Conservation (phyloP, 202 grass and related monocot genomes). For the Hordeum pubiflorum region DNA sequence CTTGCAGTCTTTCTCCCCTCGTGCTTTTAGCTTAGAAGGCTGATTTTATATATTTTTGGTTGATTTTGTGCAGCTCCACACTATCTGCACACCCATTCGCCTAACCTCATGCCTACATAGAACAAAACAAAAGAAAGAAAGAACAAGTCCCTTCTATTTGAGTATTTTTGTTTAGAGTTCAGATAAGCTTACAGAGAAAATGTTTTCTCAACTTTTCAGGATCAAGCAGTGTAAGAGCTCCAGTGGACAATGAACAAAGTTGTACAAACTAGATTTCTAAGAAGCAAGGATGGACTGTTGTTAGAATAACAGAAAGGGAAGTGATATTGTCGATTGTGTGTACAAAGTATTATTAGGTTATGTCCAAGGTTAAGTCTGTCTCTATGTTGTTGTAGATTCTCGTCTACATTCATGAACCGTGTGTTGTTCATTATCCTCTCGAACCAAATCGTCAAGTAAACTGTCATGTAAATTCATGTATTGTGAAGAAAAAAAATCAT, state of each 20-base stretch:
- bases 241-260: slow-evolving; percentile 5
- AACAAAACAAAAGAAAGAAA: slow-evolving; percentile 4
- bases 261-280: slow-evolving; percentile 21
- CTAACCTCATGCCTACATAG: neutral
- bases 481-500: neutral
- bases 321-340: neutral
- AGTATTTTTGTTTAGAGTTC: neutral
- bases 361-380: slow-evolving; percentile 9
- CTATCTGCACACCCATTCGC: neutral
- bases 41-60: neutral
- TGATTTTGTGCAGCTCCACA: neutral
- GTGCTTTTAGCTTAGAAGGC: slow-evolving; percentile 9
- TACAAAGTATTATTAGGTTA: slow-evolving; percentile 32
- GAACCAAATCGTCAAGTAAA: slow-evolving; percentile 7
- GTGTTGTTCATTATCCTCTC: slow-evolving; percentile 17
- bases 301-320: slow-evolving; percentile 38
- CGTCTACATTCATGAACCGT: slow-evolving; percentile 29
- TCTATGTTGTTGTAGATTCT: slow-evolving; percentile 20
- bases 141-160: neutral
- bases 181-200: slow-evolving; percentile 2
- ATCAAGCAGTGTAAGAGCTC: slow-evolving; percentile 4
- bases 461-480: slow-evolving; percentile 19
- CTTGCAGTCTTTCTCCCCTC: neutral
- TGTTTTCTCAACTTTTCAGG: slow-evolving; percentile 31
- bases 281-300: neutral